phyloP scores from a whole-genome alignment of 2,329 filamentous ascomycete genomes.

The Aspergillus intermedius region DNA sequence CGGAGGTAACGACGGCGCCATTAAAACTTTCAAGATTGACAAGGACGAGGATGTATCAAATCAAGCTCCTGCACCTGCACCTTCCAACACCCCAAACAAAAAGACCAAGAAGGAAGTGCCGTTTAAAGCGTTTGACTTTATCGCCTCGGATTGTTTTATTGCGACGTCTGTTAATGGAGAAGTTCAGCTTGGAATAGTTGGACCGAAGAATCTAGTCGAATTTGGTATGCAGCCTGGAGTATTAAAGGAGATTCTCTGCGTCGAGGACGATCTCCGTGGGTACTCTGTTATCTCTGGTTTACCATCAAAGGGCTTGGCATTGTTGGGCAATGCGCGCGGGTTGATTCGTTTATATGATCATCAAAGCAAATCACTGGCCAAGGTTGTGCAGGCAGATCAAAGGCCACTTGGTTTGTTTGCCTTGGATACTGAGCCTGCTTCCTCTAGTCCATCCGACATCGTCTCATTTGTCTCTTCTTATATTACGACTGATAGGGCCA shows the following conservation, averaged over 20 bases:
- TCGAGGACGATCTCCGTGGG: conserved; percentile 23
- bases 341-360: conserved; percentile 31
- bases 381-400: conserved; percentile 19
- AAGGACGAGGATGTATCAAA: conserved; percentile 9
- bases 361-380: conserved; percentile 18
- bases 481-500: conserved; percentile 18
- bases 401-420: conserved; percentile 24
- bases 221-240: conserved; percentile 8
- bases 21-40: conserved; percentile 33
- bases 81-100: conserved; percentile 5
- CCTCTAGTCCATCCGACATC: conserved; percentile 1
- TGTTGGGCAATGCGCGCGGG: conserved; percentile 30
- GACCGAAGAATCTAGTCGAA: conserved; percentile 3
- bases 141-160: conserved; percentile 28
- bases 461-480: conserved; percentile 25
- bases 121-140: conserved; percentile 28
- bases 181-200: conserved; percentile 26
- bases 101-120: conserved; percentile 10
- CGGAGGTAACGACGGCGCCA: conserved; percentile 75
- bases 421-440: conserved; percentile 13
- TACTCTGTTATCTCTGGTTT: conserved; percentile 26
- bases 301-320: conserved; percentile 23
- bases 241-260: conserved; percentile 22
- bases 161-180: conserved; percentile 23
- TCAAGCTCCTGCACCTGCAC: neutral